phyloP scores from a whole-genome alignment of 768 basidiomycete genomes.

The Auricularia sp. region DNA sequence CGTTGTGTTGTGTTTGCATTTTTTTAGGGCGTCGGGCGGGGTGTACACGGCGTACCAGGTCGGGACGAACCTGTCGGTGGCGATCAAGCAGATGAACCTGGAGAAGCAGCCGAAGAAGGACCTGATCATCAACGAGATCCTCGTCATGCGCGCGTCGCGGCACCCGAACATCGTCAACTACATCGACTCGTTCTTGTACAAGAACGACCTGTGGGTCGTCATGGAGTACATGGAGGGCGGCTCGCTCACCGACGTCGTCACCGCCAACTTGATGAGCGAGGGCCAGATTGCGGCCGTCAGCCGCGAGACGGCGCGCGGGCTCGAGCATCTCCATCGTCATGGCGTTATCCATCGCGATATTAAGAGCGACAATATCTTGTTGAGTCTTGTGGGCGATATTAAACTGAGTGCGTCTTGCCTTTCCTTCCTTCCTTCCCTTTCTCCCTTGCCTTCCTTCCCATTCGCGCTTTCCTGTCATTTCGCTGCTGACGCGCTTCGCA shows the following conservation, averaged over 20 bases:
- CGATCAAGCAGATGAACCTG: constrained; percentile 99
- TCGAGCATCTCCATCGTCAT: constrained; percentile 90
- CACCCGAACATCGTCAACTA: constrained; percentile 99
- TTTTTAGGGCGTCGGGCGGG: constrained; percentile 79
- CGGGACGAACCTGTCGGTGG: constrained; percentile 85
- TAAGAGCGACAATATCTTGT: constrained; percentile 94
- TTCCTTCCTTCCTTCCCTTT: no score
- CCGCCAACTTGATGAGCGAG: constrained; percentile 93
- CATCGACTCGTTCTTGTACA: constrained; percentile 95
- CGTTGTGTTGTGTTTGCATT: not conserved
- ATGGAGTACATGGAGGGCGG: constrained; percentile 99
- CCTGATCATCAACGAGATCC: constrained; percentile 98
- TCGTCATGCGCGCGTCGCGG: constrained; percentile 93
- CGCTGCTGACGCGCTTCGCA: no score
- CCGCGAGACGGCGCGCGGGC: constrained; percentile 82
- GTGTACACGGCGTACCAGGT: constrained; percentile 98
- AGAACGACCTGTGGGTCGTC: constrained; percentile 98
- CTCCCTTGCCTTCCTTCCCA: no score
- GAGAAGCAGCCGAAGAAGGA: constrained; percentile 99
- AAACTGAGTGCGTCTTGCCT: constrained; percentile 73
- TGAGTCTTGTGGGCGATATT: constrained; percentile 91
- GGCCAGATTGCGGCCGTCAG: constrained; percentile 91
- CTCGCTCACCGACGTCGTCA: constrained; percentile 89
- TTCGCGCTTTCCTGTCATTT: no score
- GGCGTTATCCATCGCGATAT: constrained; percentile 99